Conservation (phyloP, 345 rosid species). For the Hypericum perforatum region DNA sequence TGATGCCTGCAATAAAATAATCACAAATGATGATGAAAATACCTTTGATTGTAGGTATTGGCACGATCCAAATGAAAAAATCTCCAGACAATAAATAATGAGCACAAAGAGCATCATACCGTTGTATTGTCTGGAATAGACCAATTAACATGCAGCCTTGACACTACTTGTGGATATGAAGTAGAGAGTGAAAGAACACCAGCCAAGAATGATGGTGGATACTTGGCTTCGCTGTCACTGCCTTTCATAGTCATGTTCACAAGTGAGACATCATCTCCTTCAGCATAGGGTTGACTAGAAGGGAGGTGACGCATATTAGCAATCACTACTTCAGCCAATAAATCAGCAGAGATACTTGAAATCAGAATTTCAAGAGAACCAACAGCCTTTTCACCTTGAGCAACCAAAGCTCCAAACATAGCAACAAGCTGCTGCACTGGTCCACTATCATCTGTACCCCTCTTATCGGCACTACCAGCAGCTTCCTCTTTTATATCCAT, state of each 20-base stretch:
- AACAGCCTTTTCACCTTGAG: conserved; percentile 91
- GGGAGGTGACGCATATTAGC: conserved; percentile 85
- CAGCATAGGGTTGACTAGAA: conserved; percentile 29
- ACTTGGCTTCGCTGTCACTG: conserved; percentile 53
- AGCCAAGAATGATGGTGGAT: conserved; percentile 61
- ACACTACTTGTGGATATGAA: conserved; percentile 66
- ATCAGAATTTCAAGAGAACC: conserved; percentile 81
- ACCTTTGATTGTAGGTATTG: background rate
- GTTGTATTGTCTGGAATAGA: conserved; percentile 27
- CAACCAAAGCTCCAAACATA: conserved; percentile 90
- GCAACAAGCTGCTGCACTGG: conserved; percentile 89
- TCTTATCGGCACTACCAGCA: conserved; percentile 30
- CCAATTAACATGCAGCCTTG: conserved; percentile 29
- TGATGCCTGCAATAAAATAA: background rate
- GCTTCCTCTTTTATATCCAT: conserved; percentile 36
- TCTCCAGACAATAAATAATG: background rate
- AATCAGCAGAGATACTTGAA: conserved; percentile 83
- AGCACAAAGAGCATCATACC: conserved; percentile 17
- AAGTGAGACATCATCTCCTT: conserved; percentile 48
- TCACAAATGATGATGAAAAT: background rate
- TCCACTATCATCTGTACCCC: conserved; percentile 45
- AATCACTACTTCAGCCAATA: conserved; percentile 94
- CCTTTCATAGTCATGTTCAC: conserved; percentile 56
- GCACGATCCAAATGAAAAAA: background rate
- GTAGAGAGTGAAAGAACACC: conserved; percentile 70